Percentiles rank a stretch among this genome's conserved stretches.
These are phyloP conservation scores for Pezicula neosporulosa DNA, from an alignment of 2,329 filamentous ascomycete genomes.

Conservation along the genomic window DNA sequence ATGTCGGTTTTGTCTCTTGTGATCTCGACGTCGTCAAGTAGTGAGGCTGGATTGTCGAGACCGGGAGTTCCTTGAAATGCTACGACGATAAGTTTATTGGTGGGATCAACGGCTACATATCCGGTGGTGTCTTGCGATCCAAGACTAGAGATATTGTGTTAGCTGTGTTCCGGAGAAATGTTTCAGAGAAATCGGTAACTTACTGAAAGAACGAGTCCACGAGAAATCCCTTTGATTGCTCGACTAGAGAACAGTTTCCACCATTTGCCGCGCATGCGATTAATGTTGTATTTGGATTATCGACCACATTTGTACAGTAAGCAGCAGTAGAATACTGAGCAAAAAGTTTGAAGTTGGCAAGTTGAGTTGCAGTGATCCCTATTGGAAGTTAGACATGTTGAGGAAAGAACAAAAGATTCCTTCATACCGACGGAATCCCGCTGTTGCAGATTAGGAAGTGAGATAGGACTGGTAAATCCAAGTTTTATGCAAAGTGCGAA, in stretches of 20 bases:
- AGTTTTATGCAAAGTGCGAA: too few species aligned
- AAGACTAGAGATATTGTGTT: too few species aligned
- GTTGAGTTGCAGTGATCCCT: constrained; percentile 1
- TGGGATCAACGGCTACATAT: constrained; percentile 18
- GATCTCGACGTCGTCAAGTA: constrained; percentile 9
- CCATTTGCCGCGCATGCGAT: constrained; percentile 14
- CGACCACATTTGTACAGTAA: constrained; percentile 20
- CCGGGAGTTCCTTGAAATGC: constrained; percentile 15
- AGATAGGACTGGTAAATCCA: too few species aligned
- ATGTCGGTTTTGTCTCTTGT: constrained; percentile 6
- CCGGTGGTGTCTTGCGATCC: constrained; percentile 5
- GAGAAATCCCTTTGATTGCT: constrained; percentile 11
- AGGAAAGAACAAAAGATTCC: too few species aligned
- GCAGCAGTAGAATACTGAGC: constrained; percentile 22
- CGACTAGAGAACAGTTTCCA: constrained; percentile 15
- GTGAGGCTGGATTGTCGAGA: not conserved
- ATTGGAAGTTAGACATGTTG: not conserved
- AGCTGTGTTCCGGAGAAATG: not conserved
- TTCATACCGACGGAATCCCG: too few species aligned
- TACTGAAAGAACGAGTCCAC: constrained; percentile 6
- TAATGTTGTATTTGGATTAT: constrained; percentile 2
- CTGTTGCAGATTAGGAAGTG: too few species aligned
- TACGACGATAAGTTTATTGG: constrained; percentile 17
- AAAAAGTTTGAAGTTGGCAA: constrained; percentile 15
- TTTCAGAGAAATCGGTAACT: not conserved